phyloP scores from a whole-genome alignment of 345 rosid genomes.

The Eutrema japonicum region DNA sequence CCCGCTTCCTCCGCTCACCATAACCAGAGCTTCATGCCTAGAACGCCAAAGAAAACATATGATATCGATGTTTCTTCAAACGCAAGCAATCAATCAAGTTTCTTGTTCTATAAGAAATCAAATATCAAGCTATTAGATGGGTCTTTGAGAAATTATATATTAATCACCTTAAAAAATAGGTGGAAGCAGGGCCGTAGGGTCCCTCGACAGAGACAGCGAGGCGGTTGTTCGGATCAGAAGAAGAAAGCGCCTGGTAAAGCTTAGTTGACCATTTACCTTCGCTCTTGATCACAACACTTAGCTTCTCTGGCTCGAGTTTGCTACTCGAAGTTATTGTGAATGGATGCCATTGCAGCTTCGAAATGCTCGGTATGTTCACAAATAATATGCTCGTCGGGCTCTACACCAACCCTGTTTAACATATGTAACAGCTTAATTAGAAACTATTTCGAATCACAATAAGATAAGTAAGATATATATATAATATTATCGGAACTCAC shows the following conservation, averaged over 20 bases:
- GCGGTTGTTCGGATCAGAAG: slow-evolving; percentile 51
- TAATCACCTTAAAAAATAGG: slow-evolving; percentile 68
- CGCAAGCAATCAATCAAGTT: too few relatives aligned
- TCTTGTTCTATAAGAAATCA: background rate
- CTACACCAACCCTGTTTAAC: slow-evolving; percentile 59
- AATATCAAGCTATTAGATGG: background rate
- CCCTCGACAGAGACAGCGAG: slow-evolving; percentile 72
- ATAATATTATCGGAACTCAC: slow-evolving; percentile 37
- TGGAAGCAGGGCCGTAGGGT: slow-evolving; percentile 84
- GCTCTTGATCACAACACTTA: slow-evolving; percentile 69
- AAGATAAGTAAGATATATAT: background rate
- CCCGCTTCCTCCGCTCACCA: slow-evolving; percentile 96
- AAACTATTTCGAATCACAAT: background rate
- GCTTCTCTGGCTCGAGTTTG: slow-evolving; percentile 62
- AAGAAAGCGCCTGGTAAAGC: slow-evolving; percentile 66
- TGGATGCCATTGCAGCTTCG: slow-evolving; percentile 94
- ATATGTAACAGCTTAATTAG: background rate
- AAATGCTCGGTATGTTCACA: slow-evolving; percentile 73
- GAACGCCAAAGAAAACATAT: too few relatives aligned
- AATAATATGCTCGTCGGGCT: slow-evolving; percentile 72
- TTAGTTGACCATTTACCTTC: slow-evolving; percentile 88
- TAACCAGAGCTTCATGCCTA: slow-evolving; percentile 73
- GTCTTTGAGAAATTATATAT: background rate
- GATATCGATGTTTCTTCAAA: too few relatives aligned
- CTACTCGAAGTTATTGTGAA: slow-evolving; percentile 75